Evolutionary conservation across 129 eudicot genomes (phyloP).

Genomic region (Flaveria trinervia): DNA sequence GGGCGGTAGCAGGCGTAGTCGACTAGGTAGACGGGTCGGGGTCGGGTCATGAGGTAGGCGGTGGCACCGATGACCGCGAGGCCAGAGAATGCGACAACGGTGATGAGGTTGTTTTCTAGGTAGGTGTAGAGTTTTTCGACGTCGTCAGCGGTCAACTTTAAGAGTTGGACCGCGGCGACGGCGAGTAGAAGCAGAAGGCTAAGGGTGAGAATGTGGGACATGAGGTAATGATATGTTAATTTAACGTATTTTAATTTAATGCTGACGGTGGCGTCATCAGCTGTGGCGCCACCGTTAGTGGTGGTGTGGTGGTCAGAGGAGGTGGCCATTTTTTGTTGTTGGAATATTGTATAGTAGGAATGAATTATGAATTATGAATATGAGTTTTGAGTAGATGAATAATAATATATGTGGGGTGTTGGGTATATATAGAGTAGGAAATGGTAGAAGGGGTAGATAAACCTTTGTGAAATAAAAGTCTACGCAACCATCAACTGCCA

Average conservation of each 20-base stretch:
- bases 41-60: constrained; percentile 48
- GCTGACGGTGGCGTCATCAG: constrained; percentile 37
- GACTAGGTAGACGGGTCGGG: constrained; percentile 49
- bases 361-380: no score
- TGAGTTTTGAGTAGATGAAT: neutral
- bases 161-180: constrained; percentile 24
- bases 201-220: constrained; percentile 38
- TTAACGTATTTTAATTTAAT: constrained; percentile 49
- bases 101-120: constrained; percentile 34
- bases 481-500: constrained; percentile 41
- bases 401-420: constrained; percentile 8
- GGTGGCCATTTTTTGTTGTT: constrained; percentile 32
- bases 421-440: constrained; percentile 29
- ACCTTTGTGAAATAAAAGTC: constrained; percentile 24
- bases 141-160: constrained; percentile 38
- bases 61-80: constrained; percentile 31
- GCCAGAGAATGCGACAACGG: constrained; percentile 31
- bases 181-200: constrained; percentile 38
- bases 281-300: constrained; percentile 4
- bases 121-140: constrained; percentile 29
- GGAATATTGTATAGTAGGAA: no score
- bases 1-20: constrained; percentile 55
- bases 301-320: constrained; percentile 20
- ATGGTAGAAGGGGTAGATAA: constrained; percentile 19
- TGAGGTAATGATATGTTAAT: constrained; percentile 50